phyloP scores from a whole-genome alignment of 2,329 filamentous ascomycete genomes.

The Bipolaris gigantea region DNA sequence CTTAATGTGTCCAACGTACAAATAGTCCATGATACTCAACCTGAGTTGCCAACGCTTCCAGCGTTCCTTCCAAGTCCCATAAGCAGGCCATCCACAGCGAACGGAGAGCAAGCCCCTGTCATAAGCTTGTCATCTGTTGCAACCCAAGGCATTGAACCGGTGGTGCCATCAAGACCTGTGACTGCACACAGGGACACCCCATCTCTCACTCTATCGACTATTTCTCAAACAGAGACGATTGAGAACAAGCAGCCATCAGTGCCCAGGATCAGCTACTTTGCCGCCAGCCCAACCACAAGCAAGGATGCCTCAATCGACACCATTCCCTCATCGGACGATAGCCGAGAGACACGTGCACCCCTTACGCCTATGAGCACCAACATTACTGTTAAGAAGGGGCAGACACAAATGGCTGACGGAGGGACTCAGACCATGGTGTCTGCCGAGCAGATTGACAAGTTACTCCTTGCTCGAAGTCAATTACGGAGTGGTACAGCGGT shows the following conservation, averaged over 20 bases:
- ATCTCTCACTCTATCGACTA: conserved; percentile 13
- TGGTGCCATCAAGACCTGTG: conserved; percentile 31
- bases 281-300: conserved; percentile 51
- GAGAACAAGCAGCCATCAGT: conserved; percentile 27
- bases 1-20: conserved; percentile 33
- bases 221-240: conserved; percentile 19
- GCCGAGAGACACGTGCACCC: conserved; percentile 25
- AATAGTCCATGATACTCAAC: conserved; percentile 36
- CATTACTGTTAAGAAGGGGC: conserved; percentile 31
- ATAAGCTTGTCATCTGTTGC: conserved; percentile 34
- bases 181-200: conserved; percentile 33
- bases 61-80: conserved; percentile 35
- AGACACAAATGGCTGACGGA: conserved; percentile 61
- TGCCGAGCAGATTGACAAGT: conserved; percentile 75
- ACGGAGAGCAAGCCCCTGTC: conserved; percentile 17
- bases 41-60: conserved; percentile 41
- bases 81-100: conserved; percentile 37
- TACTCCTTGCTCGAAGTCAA: conserved; percentile 62
- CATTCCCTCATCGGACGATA: conserved; percentile 3
- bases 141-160: conserved; percentile 35
- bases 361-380: conserved; percentile 32
- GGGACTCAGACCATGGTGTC: conserved; percentile 82
- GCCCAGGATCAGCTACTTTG: conserved; percentile 46
- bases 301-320: conserved; percentile 32
- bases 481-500: conserved; percentile 32